Base-by-base conservation (phyloP, 1,284 basidiomycete species). In the Tylopilus microsporus region DNA sequence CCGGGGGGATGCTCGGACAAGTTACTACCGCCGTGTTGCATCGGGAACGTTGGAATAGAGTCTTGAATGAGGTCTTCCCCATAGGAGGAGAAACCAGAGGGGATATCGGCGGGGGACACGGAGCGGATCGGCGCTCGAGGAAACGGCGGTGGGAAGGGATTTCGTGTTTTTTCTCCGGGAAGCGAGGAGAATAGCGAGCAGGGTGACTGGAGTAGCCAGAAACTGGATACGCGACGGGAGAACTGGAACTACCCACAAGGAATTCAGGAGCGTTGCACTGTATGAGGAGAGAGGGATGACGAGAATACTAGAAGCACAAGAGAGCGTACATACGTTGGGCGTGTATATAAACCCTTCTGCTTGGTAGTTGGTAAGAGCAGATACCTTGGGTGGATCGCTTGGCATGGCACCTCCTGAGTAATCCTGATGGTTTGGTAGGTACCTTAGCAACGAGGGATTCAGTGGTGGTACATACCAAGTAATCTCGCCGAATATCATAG, bases 211-310 rank as follows among this genome's bases (percentile, higher is more conserved):
- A 67, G 50, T 74, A 70, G 43, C 69, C 72, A 47, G 56, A 56
- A 36, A 68, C 65, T 2, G 69, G 72, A 41, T 70, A 73, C 36
- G 61, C 72, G 45, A 74, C 21, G 7, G 67, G 70, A 52, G 72
- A 74, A 52, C 60, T 65, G 21, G 72, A 71, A 50, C 68, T 68
- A 7, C 69, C 72, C 18, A 55, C 69, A 18, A 71, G 70, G 55
- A 71, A 71, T 58, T 71, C 70, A 34, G 69, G 70, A 12, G 69
- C 68, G 39, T 69, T 41, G 39, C 65, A 41, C 67, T 68, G 43
- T 36, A 39, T 7, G 39, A 53, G 1, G 18, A 18, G 42, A 18
- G 46, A 52, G 10, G 9, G 48, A 41, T 51, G 47, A 19, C 42
- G 48, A 63, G 49, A 50, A 5, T 12, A 12, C 7, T 5, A 41